A percentile compares a stretch with the other conserved stretches of the same genome.
phyloP scores from a whole-genome alignment of 1,284 basidiomycete species.

The Tremellales sp. region DNA sequence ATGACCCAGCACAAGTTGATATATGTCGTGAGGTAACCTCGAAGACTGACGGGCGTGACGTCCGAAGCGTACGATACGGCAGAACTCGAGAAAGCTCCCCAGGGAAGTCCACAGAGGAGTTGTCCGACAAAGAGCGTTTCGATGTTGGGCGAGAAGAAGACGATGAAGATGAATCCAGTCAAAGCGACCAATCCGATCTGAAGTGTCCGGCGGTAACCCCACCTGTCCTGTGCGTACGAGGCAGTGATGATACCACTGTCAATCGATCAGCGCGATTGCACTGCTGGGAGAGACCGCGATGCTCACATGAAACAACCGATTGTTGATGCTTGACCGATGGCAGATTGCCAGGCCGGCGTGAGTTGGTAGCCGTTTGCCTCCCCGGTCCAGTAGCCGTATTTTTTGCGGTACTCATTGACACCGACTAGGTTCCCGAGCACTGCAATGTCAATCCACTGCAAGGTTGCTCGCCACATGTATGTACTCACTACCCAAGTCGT shows the following conservation, averaged over 20 bases:
- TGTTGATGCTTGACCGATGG: slow-evolving; percentile 16
- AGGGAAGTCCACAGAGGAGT: slow-evolving; percentile 15
- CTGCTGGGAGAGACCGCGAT: slow-evolving; percentile 22
- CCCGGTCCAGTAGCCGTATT: slow-evolving; percentile 8
- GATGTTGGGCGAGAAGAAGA: slow-evolving; percentile 43
- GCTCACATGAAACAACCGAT: slow-evolving; percentile 24
- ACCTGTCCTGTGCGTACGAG: slow-evolving; percentile 18
- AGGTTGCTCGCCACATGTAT: too few relatives aligned
- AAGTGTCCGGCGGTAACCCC: slow-evolving; percentile 24
- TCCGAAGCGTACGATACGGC: slow-evolving; percentile 40
- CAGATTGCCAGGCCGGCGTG: slow-evolving; percentile 41
- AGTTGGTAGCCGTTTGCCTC: slow-evolving; percentile 18
- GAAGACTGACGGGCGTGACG: slow-evolving; percentile 42
- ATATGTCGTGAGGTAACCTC: slow-evolving; percentile 43
- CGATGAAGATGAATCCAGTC: slow-evolving; percentile 31
- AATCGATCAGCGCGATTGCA: slow-evolving; percentile 5
- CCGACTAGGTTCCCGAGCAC: background rate
- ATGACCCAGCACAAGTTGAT: slow-evolving; percentile 36
- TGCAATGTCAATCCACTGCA: background rate
- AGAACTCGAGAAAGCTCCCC: background rate
- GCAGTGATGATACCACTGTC: slow-evolving; percentile 23
- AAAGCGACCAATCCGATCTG: slow-evolving; percentile 32
- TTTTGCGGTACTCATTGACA: background rate
- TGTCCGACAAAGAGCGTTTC: slow-evolving; percentile 33
- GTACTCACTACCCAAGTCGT: slow-evolving; percentile 17